These are phyloP conservation scores for Plasmopara halstedii DNA, from an alignment of 352 stramenopile species.

Conservation along the genomic window DNA sequence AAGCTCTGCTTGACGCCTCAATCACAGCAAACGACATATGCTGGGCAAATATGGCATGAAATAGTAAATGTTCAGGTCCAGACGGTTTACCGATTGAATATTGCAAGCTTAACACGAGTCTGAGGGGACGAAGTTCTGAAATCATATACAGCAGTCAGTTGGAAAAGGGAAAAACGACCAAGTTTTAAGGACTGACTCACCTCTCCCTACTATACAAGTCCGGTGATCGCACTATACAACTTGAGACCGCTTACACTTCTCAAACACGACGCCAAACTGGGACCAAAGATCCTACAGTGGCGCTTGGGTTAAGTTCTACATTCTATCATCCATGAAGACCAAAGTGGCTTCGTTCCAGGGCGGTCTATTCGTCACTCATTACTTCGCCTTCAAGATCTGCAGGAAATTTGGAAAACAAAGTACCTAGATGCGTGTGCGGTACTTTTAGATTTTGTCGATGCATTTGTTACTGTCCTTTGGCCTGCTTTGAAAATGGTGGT, in stretches of 20 bases:
- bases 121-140: conserved; percentile 5
- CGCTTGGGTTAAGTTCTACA: conserved; percentile 1
- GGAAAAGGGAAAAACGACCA: conserved; percentile 6
- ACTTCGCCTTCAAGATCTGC: conserved; percentile 8
- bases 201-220: conserved; percentile 6
- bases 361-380: conserved; percentile 8
- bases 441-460: background rate
- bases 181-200: conserved; percentile 5
- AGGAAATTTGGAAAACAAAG: background rate
- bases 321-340: conserved; percentile 8
- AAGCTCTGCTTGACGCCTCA: background rate
- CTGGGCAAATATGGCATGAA: conserved; percentile 9
- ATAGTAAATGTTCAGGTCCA: conserved; percentile 1
- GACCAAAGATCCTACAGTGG: background rate
- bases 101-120: conserved; percentile 2
- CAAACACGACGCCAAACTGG: conserved; percentile 7
- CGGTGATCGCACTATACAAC: background rate
- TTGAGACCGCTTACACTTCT: conserved; percentile 10
- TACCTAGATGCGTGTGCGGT: conserved; percentile 1
- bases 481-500: background rate
- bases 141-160: conserved; percentile 4
- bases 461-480: background rate
- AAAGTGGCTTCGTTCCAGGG: conserved; percentile 3
- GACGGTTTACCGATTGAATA: conserved; percentile 13
- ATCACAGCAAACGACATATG: conserved; percentile 9